Evolutionary conservation across 768 basidiomycete genomes (phyloP).

Genomic region (Kwoniella pini): DNA sequence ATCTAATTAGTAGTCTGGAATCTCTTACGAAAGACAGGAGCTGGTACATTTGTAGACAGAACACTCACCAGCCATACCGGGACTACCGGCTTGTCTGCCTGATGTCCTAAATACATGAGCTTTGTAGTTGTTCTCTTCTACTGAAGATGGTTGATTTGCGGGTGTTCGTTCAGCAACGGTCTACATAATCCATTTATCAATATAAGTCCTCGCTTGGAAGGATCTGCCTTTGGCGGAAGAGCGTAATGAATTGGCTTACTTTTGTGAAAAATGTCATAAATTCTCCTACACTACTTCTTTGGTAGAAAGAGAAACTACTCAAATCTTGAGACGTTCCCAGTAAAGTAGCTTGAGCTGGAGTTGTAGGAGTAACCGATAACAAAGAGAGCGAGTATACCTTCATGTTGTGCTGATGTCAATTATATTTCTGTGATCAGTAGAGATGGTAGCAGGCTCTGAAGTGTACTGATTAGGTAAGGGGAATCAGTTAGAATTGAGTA

Average conservation of each 20-base stretch:
- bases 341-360: constrained; percentile 62
- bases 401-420: constrained; percentile 56
- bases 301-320: constrained; percentile 91
- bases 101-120: constrained; percentile 91
- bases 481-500: background rate
- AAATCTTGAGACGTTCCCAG: constrained; percentile 75
- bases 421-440: background rate
- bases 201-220: too few relatives aligned
- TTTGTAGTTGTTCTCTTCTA: constrained; percentile 89
- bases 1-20: too few relatives aligned
- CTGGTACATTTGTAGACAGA: too few relatives aligned
- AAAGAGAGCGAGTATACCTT: constrained; percentile 84
- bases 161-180: constrained; percentile 86
- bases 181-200: constrained; percentile 52
- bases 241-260: constrained; percentile 23
- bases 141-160: constrained; percentile 84
- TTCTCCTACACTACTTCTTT: constrained; percentile 79
- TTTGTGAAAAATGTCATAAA: constrained; percentile 91
- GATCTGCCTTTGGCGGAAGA: background rate
- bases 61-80: constrained; percentile 67
- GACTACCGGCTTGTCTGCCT: constrained; percentile 62
- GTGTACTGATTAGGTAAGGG: too few relatives aligned
- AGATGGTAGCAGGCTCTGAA: too few relatives aligned
- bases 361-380: constrained; percentile 65
- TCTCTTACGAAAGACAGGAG: too few relatives aligned